phyloP scores from a whole-genome alignment of 2,329 filamentous ascomycete species.

The Colletotrichum tabaci region DNA sequence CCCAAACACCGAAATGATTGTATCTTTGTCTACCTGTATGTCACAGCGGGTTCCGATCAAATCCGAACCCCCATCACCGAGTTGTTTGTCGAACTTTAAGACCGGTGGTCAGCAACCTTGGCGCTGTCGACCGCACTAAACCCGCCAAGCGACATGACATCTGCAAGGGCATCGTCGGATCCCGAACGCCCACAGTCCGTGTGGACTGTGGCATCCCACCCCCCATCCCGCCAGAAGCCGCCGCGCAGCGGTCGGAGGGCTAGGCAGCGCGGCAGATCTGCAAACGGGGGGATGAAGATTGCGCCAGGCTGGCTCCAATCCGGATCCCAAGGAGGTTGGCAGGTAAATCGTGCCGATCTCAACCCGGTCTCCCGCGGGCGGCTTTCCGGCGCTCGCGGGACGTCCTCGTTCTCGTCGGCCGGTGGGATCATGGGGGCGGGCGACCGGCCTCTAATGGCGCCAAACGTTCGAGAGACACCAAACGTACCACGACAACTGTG shows the following conservation, averaged over 20 bases:
- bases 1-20: background rate
- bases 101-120: background rate
- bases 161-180: constrained; percentile 2
- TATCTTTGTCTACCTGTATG: background rate
- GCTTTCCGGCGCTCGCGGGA: no score
- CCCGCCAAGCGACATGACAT: constrained; percentile 17
- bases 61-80: background rate
- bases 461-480: no score
- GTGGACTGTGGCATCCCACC: background rate
- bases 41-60: background rate
- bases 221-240: no score
- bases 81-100: no score
- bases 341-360: no score
- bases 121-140: background rate
- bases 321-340: background rate
- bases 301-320: background rate
- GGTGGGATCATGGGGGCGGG: no score
- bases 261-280: constrained; percentile 6
- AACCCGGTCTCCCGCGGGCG: no score
- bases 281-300: background rate
- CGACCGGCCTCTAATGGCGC: no score
- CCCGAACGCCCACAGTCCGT: constrained; percentile 12
- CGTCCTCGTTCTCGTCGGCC: no score
- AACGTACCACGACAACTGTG: no score
- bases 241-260: background rate